Evolutionary conservation across 257 asterid genomes (phyloP).

Genomic region (Solanum peruvianum): DNA sequence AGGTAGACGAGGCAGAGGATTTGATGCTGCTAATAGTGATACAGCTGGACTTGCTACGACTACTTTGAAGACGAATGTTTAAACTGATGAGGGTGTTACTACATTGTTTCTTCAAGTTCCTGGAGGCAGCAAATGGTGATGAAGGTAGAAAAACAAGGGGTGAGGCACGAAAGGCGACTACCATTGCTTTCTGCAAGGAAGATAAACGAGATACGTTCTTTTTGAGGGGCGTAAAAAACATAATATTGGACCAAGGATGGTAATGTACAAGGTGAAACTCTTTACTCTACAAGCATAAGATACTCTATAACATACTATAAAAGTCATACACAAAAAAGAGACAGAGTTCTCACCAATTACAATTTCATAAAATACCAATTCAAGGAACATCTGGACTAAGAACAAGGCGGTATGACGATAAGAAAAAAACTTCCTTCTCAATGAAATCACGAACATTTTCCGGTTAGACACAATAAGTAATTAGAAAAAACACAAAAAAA

Average conservation of each 20-base stretch:
- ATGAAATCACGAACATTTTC: background rate
- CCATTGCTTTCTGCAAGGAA: background rate
- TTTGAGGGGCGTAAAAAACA: background rate
- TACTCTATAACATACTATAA: background rate
- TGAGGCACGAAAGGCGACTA: background rate
- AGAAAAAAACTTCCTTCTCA: background rate
- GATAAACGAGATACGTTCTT: background rate
- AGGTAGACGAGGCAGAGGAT: background rate
- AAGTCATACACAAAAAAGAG: background rate
- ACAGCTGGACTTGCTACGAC: background rate
- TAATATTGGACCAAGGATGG: background rate
- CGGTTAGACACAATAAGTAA: background rate
- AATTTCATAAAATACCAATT: background rate
- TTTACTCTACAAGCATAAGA: background rate
- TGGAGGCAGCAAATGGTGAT: background rate
- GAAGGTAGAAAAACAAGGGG: background rate
- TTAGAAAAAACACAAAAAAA: background rate
- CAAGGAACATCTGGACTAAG: background rate
- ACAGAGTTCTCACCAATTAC: background rate
- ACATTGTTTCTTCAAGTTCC: background rate
- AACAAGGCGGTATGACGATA: background rate
- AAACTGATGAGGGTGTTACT: background rate
- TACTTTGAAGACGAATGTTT: background rate
- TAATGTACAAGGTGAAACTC: background rate
- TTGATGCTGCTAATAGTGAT: background rate